Evolutionary conservation across 352 stramenopile species (phyloP), one percentile per base, ranked within the genome.

Genomic region (Globisporangium radiosum): DNA sequence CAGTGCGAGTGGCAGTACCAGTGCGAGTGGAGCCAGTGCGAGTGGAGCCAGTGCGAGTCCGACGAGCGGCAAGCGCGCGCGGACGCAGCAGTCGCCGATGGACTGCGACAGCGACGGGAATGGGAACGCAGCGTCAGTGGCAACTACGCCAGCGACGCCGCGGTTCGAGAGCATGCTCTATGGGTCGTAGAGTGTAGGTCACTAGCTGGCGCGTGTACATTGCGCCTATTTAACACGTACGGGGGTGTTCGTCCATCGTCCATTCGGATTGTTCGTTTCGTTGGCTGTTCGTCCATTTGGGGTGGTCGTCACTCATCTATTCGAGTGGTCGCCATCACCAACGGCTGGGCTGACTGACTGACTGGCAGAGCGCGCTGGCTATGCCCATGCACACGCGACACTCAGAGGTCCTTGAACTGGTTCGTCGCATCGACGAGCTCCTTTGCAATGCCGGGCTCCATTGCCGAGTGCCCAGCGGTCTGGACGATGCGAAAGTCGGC

Each of bases 351-450:
- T 33, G 25, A 33, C 25, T 33, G 25, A 33, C 25, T 43, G 39
- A 43, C 2, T 8, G 11, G 39, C 13, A 6, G 3, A n/a, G 10
- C 11, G 50, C 33, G 11, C 11, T 47, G 17, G 6, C 13, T 4
- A 39, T 15, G n/a, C 3, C 17, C 33, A 11, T 47, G 42, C 42
- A 44, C 40, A 44, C 19, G 40, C 43, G n/a, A 7, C 13, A 40
- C 14, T 54, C 57, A 75, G 36, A 59, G 45, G 53, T 62, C 25
- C 25, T 76, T 72, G 65, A 90, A 90, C 59, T 72, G 65, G 60
- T 90, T 75, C n/a, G 81, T 90, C n/a, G 81, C 78, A 36, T 74
- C 73, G 45, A 90, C 76, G 47, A 91, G 70, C 56, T 88, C 74
- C 60, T 87, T 81, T 17, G 78, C 75, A 52, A 90, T 92, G 38